Conservation (phyloP, 2,329 filamentous ascomycete genomes). For the Volutella citrinella region DNA sequence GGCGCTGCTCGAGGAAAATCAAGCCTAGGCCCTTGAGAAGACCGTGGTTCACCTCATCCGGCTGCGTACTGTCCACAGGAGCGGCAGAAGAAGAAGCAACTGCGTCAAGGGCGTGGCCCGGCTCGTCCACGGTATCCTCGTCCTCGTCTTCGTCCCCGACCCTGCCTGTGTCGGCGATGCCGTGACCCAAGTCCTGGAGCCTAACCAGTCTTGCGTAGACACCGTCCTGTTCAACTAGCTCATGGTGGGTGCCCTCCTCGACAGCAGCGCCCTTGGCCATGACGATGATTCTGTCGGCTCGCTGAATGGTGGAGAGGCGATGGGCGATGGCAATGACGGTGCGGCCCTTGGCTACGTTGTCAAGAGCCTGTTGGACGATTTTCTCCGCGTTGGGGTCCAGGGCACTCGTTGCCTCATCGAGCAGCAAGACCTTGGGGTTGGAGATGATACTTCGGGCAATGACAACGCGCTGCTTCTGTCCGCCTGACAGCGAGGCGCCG, state of each 20-base stretch:
- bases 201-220: conserved; percentile 51
- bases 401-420: too few relatives aligned
- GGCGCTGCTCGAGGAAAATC: conserved; percentile 28
- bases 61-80: conserved; percentile 11
- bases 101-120: conserved; percentile 25
- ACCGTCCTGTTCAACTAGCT: conserved; percentile 46
- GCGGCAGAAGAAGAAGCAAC: conserved; percentile 20
- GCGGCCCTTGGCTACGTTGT: conserved; percentile 50
- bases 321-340: conserved; percentile 68
- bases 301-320: conserved; percentile 54
- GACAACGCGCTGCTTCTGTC: conserved; percentile 64
- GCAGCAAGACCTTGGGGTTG: conserved; percentile 59
- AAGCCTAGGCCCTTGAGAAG: conserved; percentile 28
- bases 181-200: conserved; percentile 36
- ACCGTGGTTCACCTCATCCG: conserved; percentile 17
- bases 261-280: conserved; percentile 56
- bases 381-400: conserved; percentile 44
- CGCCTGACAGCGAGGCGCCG: conserved; percentile 63
- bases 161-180: conserved; percentile 1
- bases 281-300: conserved; percentile 65
- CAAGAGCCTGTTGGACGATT: conserved; percentile 55
- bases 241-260: conserved; percentile 61
- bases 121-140: conserved; percentile 35
- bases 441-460: conserved; percentile 66
- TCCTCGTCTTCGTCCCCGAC: conserved; percentile 15